These are phyloP conservation scores for Microthlaspi erraticum DNA, from an alignment of 345 rosid species.

Conservation along the genomic window DNA sequence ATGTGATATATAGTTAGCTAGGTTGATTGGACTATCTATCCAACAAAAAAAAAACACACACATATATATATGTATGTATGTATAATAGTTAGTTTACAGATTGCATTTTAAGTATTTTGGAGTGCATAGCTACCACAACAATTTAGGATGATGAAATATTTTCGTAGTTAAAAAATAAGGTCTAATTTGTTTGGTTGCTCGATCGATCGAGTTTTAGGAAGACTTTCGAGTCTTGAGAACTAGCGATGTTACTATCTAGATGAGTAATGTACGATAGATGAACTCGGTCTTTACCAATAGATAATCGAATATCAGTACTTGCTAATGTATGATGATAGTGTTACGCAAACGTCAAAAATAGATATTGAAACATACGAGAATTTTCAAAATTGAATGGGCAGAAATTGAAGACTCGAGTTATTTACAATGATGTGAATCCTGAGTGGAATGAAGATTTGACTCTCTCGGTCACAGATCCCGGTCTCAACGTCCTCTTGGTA, in stretches of 20 bases:
- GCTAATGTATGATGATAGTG: no score
- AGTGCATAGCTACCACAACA: neutral
- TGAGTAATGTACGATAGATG: no score
- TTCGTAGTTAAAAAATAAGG: no score
- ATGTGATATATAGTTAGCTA: neutral
- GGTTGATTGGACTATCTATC: no score
- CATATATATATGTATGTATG: no score
- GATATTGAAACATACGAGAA: neutral
- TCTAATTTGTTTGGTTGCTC: constrained; percentile 4
- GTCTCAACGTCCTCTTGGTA: constrained; percentile 59
- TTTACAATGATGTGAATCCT: constrained; percentile 79
- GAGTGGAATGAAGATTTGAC: constrained; percentile 94
- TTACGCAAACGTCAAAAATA: neutral
- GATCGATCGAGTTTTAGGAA: neutral
- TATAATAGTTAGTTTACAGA: neutral
- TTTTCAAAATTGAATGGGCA: constrained; percentile 42
- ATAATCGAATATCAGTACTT: no score
- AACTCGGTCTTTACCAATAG: no score
- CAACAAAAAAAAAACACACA: neutral
- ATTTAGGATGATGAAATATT: neutral
- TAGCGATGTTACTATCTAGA: neutral
- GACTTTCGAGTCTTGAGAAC: neutral
- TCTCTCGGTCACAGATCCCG: constrained; percentile 71
- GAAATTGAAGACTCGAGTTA: constrained; percentile 86
- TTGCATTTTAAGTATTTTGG: neutral